Evolutionary conservation across 2,329 filamentous ascomycete genomes (phyloP).

Genomic region (Macrophomina phaseolina): DNA sequence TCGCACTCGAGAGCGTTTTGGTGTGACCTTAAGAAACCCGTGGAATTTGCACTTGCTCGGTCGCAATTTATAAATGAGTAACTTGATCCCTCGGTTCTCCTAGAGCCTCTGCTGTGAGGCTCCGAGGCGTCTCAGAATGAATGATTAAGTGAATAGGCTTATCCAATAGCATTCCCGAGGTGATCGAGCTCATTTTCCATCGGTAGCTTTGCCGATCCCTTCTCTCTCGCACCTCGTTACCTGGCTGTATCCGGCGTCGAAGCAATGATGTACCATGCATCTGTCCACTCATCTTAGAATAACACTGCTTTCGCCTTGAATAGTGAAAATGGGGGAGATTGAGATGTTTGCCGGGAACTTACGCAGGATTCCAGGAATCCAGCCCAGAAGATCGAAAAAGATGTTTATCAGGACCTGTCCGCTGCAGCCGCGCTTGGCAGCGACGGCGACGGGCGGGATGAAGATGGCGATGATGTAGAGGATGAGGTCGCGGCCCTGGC

Average conservation of each 20-base stretch:
- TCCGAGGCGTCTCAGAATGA: too few species aligned
- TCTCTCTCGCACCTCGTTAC: background rate
- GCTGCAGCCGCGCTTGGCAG: background rate
- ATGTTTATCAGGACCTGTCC: background rate
- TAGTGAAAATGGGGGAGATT: background rate
- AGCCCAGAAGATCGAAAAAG: background rate
- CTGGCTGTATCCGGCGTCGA: background rate
- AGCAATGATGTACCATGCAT: conserved; percentile 8
- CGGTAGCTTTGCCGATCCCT: too few species aligned
- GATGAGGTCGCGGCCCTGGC: background rate
- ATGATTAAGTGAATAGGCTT: too few species aligned
- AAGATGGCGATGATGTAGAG: conserved; percentile 1
- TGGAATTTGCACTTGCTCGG: too few species aligned
- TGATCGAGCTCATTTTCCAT: too few species aligned
- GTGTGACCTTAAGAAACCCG: too few species aligned
- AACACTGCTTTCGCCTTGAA: background rate
- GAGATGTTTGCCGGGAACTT: background rate
- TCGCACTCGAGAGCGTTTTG: too few species aligned
- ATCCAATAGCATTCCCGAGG: too few species aligned
- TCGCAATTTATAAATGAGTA: too few species aligned
- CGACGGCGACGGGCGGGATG: background rate
- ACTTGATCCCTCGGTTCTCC: too few species aligned
- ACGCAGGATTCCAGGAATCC: background rate
- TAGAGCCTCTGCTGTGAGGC: too few species aligned
- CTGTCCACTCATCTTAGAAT: background rate